phyloP scores from a whole-genome alignment of 2,329 filamentous ascomycete species.

The Coniochaeta sp. region DNA sequence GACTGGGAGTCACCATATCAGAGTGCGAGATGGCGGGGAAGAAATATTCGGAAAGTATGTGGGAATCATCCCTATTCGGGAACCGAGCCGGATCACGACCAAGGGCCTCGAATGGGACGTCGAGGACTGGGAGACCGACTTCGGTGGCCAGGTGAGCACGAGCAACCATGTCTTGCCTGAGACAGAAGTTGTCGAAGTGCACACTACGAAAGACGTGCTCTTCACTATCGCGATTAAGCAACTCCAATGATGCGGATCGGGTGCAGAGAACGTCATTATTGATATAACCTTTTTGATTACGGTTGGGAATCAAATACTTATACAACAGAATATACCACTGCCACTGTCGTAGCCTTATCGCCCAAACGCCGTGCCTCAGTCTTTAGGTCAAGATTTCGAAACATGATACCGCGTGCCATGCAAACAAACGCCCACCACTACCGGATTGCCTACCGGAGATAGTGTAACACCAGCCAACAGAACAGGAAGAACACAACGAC shows the following conservation, averaged over 20 bases:
- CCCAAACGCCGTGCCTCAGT: not conserved
- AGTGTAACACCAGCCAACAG: constrained; percentile 86
- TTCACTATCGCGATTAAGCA: constrained; percentile 63
- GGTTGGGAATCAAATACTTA: not conserved
- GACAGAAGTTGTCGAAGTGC: constrained; percentile 53
- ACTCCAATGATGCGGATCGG: constrained; percentile 4
- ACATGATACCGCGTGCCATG: not conserved
- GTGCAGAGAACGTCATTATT: not conserved
- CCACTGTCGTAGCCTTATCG: not conserved
- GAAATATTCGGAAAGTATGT: constrained; percentile 67
- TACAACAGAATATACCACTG: not conserved
- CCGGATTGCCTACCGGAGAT: constrained; percentile 51
- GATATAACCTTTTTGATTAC: not conserved
- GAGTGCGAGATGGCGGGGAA: constrained; percentile 42
- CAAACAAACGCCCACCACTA: no score
- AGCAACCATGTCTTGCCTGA: constrained; percentile 66
- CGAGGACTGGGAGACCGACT: constrained; percentile 66
- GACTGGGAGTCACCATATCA: constrained; percentile 58
- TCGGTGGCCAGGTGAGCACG: constrained; percentile 68
- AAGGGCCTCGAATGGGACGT: constrained; percentile 89
- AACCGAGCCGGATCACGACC: constrained; percentile 71
- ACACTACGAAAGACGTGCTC: constrained; percentile 56
- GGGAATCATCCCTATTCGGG: constrained; percentile 78
- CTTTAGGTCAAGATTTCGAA: not conserved
- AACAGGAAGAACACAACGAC: constrained; percentile 83